Evolutionary conservation across 768 basidiomycete genomes (phyloP), one percentile per base, ranked within the genome.

Genomic region (Fomitopsis serialis): DNA sequence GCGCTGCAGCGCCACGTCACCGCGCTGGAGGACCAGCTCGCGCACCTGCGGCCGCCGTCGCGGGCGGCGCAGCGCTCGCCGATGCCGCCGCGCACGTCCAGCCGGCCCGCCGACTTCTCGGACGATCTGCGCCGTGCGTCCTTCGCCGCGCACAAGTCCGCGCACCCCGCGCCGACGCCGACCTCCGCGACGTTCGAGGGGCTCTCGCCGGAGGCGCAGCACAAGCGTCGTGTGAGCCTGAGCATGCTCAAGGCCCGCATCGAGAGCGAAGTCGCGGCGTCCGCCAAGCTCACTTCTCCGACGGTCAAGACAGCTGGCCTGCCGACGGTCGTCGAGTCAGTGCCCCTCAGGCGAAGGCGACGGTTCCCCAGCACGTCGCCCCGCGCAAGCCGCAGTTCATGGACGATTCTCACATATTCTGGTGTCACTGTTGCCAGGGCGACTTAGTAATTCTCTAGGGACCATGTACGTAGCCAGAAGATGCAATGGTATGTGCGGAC

Each of bases 211-310:
- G 87, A 90, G 67, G 85, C 87, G 34, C 74, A 80, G 25, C 90
- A 92, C 68, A 92, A 92, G 63, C 85, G 91, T 52, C 80, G 83
- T 61, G 82, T 91, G 60, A 90, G 88, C 69, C 69, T 94, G 60
- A 82, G 85, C 68, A 94, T 95, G 89, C 80, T 95, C 48, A 92
- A 92, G 64, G 91, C 89, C 21, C 82, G 92, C 42, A 94, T 94
- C 61, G 89, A 92, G 55, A 87, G 88, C 65, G 92, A 94, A 68
- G 71, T 77, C 19, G 81, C 77, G 15, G 69, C 70, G 10, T 55
- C 70, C 35, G 73, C 72, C 61, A 50, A 29, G 53, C 12, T 74
- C 80, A 73, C 84, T 49, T 85, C 84, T 35, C 77, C 77, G 25
- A 77, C 74, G 29, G 40, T 32, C 25, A 61, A 55, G 24, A 61